A percentile compares a stretch with the other conserved stretches of the same genome.
Conservation (phyloP, 2,329 filamentous ascomycete genomes). For the Apiospora phragmitis region DNA sequence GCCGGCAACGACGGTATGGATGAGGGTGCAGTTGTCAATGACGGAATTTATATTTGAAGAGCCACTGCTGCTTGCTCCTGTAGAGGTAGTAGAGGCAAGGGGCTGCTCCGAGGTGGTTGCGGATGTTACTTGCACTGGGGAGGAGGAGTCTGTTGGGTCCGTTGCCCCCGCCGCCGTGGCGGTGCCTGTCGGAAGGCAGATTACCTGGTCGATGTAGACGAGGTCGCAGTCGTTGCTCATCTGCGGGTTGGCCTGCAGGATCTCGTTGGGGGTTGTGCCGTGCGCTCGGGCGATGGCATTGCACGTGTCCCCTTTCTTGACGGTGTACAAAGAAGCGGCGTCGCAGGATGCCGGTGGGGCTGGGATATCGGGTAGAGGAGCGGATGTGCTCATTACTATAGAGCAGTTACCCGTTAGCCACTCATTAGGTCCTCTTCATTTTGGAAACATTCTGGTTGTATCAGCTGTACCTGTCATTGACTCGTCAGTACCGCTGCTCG, state of each 20-base stretch:
- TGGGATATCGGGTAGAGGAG: neutral
- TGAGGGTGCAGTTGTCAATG: neutral
- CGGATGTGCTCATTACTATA: neutral
- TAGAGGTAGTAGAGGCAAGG: neutral
- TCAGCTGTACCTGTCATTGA: neutral
- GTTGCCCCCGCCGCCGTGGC: neutral
- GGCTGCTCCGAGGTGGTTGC: neutral
- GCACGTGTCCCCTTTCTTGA: neutral
- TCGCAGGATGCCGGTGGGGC: neutral
- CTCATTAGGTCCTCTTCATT: neutral
- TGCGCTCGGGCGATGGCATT: neutral
- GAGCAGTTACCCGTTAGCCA: neutral
- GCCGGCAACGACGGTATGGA: neutral
- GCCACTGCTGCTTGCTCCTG: neutral
- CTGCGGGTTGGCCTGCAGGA: neutral
- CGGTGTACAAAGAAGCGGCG: neutral
- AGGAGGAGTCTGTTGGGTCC: neutral
- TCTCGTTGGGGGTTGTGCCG: neutral
- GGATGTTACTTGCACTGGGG: neutral
- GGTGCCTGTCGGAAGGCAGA: neutral
- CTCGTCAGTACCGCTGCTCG: neutral
- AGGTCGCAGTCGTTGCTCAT: neutral
- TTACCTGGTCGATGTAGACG: neutral
- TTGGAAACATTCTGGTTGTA: neutral
- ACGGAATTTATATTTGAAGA: neutral